A percentile compares a stretch with the other conserved stretches of the same genome.
phyloP scores from a whole-genome alignment of 140 eudicot species.

The Stevia rebaudiana region DNA sequence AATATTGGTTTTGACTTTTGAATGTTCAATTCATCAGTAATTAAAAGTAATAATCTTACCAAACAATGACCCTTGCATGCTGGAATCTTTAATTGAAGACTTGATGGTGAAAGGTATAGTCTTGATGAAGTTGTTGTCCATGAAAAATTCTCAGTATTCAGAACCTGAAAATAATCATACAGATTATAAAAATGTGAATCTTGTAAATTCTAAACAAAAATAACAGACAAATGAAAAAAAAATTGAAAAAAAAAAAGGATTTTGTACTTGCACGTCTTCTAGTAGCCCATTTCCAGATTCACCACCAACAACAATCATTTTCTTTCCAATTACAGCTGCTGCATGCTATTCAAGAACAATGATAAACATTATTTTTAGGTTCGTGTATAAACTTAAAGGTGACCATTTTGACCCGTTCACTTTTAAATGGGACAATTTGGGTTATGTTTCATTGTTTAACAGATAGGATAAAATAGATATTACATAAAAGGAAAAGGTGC shows the following conservation, averaged over 20 bases:
- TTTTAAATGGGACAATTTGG: background rate
- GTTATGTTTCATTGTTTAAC: background rate
- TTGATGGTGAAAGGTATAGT: constrained; percentile 84
- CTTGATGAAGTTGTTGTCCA: constrained; percentile 91
- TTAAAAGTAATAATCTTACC: constrained; percentile 40
- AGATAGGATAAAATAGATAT: background rate
- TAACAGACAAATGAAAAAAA: background rate
- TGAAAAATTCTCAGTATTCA: constrained; percentile 65
- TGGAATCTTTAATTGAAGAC: constrained; percentile 89
- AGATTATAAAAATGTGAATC: background rate
- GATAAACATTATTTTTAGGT: constrained; percentile 1
- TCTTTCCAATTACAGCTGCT: constrained; percentile 90
- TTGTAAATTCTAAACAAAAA: background rate
- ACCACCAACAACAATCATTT: constrained; percentile 97
- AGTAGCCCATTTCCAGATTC: constrained; percentile 73
- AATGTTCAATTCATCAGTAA: background rate
- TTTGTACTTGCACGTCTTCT: constrained; percentile 84
- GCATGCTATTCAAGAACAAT: constrained; percentile 66
- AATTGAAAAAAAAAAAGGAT: too few relatives aligned
- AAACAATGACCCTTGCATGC: constrained; percentile 94
- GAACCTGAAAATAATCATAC: constrained; percentile 48
- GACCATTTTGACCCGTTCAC: background rate
- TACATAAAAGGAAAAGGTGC: background rate
- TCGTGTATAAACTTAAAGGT: constrained; percentile 1
- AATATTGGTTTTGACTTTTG: background rate